phyloP scores from a whole-genome alignment of 768 basidiomycete species.

The Pisolithus orientalis region DNA sequence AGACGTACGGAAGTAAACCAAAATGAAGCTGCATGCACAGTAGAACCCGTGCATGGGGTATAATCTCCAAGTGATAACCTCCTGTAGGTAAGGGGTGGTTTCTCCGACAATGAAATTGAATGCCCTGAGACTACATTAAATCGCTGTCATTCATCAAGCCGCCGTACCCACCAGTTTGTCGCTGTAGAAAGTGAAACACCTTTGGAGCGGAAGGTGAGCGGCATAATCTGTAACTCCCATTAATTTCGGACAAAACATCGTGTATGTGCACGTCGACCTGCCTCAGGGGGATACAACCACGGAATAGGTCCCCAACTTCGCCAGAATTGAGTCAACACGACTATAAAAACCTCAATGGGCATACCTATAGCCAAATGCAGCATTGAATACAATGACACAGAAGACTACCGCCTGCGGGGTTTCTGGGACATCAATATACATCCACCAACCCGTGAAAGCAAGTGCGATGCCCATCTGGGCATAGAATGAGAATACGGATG shows the following conservation, averaged over 20 bases:
- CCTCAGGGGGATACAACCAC: constrained; percentile 86
- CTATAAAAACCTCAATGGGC: constrained; percentile 2
- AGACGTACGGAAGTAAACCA: constrained; percentile 74
- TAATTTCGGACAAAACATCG: background rate
- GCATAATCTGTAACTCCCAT: constrained; percentile 65
- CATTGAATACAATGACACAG: constrained; percentile 90
- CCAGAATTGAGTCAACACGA: constrained; percentile 1
- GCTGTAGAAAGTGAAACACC: constrained; percentile 95
- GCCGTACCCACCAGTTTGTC: constrained; percentile 51
- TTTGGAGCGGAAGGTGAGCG: constrained; percentile 82
- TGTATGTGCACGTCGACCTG: constrained; percentile 19
- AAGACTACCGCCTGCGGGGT: constrained; percentile 85
- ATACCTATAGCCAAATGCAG: constrained; percentile 84
- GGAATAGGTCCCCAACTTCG: constrained; percentile 81
- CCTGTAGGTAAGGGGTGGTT: constrained; percentile 81
- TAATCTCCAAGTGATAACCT: constrained; percentile 81
- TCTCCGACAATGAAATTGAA: constrained; percentile 91
- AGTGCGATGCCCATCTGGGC: constrained; percentile 76
- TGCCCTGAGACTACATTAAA: constrained; percentile 32
- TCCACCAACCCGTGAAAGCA: constrained; percentile 84
- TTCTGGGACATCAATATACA: constrained; percentile 80
- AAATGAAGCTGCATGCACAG: constrained; percentile 78
- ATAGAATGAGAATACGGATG: constrained; percentile 2
- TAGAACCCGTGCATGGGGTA: constrained; percentile 97
- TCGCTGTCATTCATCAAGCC: background rate